Base-by-base conservation (phyloP, 345 rosid genomes). In the Aegle marmelos region DNA sequence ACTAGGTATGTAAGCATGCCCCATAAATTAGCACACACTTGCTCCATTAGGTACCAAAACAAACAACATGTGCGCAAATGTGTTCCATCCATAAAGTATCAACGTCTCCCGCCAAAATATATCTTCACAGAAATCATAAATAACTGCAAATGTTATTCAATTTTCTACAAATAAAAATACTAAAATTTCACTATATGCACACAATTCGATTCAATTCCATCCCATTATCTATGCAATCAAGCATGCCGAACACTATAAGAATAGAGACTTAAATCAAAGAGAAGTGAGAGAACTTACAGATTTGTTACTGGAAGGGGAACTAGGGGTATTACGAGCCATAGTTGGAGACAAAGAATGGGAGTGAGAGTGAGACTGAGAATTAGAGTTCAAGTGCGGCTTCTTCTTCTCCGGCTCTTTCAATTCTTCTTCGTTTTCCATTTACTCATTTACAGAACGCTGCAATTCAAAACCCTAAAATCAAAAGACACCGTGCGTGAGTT, bases 401-500 rank as follows among this genome's bases (percentile, higher is more conserved):
- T 89, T 93, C 86, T 87, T 90, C 78, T 86, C 90, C 77, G 94
- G 88, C 79, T 91, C 95, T 25, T 86, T 91, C 4, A 87, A 66
- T 68, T 90, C 95, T 11, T 85, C 66, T 7, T 85, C 66, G 71
- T 80, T 86, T 79, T 91, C 97, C 97, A 91, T 92, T 63, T 72
- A 76, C 65, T 59, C 75, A 22, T 54, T 56, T 34, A 74, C 39
- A 72, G 54, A 59, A 33, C 59, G 21, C 48, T n/a, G 64, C 4
- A 58, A 72, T 34, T 4, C 41, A 7, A 63, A 74, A 63, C 60
- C 78, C 78, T 74, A 74, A 30, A 50, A 17, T 17, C 41, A n/a
- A 0, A 0, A 70, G 73, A 28, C 17, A 68, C 2, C 24, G 9
- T n/a, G 70, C 19, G 54, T 5, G 54, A 31, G 22, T 17, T 30